phyloP scores from a whole-genome alignment of 169 alveolate genomes.

The Eimeria tenella region DNA sequence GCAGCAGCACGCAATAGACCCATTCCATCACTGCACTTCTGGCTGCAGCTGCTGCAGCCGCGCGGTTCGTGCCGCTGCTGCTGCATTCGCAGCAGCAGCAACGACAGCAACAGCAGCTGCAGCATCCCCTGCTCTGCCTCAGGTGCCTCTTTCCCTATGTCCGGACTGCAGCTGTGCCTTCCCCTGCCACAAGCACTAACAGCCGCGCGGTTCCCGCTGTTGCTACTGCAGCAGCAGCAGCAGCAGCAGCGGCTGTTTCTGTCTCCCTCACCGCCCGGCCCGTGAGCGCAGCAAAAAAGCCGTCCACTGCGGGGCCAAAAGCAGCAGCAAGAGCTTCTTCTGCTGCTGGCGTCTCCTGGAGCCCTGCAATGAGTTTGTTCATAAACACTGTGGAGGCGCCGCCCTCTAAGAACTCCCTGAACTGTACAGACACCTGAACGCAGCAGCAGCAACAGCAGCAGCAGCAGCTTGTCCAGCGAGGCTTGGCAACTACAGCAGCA shows the following conservation, averaged over 20 bases:
- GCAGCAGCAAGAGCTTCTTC: slow-evolving; percentile 10
- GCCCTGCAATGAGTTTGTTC: background rate
- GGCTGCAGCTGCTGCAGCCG: background rate
- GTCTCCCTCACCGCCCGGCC: slow-evolving; percentile 2
- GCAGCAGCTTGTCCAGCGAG: background rate
- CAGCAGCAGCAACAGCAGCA: background rate
- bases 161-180: background rate
- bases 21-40: background rate
- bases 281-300: slow-evolving; percentile 13
- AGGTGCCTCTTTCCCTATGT: background rate
- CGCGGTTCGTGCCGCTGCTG: background rate
- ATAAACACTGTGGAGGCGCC: slow-evolving; percentile 6
- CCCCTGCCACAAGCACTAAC: no score
- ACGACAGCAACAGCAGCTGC: background rate
- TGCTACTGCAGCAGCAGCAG: no score
- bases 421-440: slow-evolving; percentile 4
- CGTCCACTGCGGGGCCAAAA: background rate
- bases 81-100: background rate
- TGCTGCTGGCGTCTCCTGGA: background rate
- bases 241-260: background rate
- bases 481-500: no score
- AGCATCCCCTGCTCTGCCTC: background rate
- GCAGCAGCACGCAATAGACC: background rate
- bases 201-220: no score
- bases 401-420: slow-evolving; percentile 23